phyloP scores from a whole-genome alignment of 192 early-diverging fungal species.

The Backusella psychrophila region DNA sequence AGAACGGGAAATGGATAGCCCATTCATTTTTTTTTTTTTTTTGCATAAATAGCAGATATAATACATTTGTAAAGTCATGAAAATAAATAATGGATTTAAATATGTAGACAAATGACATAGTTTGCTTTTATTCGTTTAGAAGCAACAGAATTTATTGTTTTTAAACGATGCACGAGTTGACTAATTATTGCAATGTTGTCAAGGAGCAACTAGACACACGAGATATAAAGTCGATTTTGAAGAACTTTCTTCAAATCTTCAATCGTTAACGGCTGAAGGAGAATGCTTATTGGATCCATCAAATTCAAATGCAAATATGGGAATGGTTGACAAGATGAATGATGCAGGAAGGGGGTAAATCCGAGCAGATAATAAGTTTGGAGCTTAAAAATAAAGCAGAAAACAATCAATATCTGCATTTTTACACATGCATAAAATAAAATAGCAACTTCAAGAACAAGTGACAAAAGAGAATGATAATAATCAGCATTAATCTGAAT shows the following conservation, averaged over 20 bases:
- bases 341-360: slow-evolving; percentile 84
- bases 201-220: slow-evolving; percentile 77
- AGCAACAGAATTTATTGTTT: slow-evolving; percentile 56
- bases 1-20: slow-evolving; percentile 75
- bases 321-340: slow-evolving; percentile 78
- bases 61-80: slow-evolving; percentile 48
- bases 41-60: slow-evolving; percentile 56
- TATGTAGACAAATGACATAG: too few species aligned
- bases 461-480: slow-evolving; percentile 68
- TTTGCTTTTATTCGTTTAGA: slow-evolving; percentile 26
- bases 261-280: slow-evolving; percentile 62
- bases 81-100: slow-evolving; percentile 54
- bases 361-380: slow-evolving; percentile 71
- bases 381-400: slow-evolving; percentile 65
- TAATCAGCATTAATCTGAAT: slow-evolving; percentile 64
- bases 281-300: slow-evolving; percentile 53
- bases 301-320: slow-evolving; percentile 21
- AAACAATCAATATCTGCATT: slow-evolving; percentile 43
- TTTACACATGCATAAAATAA: background rate
- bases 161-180: slow-evolving; percentile 75
- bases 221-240: slow-evolving; percentile 80
- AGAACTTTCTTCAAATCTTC: slow-evolving; percentile 73
- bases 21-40: too few species aligned
- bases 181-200: slow-evolving; percentile 68
- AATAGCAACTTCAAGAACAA: slow-evolving; percentile 67